Conservation (phyloP, 2,329 filamentous ascomycete genomes). For the Hypomyces rosellus region DNA sequence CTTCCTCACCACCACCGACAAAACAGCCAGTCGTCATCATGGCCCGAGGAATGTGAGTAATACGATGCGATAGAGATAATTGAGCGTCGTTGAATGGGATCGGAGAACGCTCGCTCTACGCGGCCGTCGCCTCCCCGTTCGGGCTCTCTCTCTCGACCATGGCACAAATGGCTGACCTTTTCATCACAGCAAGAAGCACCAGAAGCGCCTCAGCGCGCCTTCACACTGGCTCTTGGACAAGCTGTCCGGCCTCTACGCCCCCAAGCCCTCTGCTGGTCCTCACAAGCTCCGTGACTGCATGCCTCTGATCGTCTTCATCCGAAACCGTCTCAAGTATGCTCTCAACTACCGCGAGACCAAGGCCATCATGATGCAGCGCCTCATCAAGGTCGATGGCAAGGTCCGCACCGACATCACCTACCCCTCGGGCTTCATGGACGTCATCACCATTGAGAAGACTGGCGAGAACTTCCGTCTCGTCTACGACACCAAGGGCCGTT, state of each 20-base stretch:
- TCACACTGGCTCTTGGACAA: conserved; percentile 99
- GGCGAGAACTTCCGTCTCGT: conserved; percentile 99
- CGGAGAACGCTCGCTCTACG: too few species aligned
- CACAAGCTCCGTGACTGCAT: conserved; percentile 99
- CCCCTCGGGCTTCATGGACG: conserved; percentile 98
- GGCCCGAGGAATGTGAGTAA: conserved; percentile 58
- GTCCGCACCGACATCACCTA: conserved; percentile 98
- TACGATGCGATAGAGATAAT: not conserved
- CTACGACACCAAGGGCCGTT: conserved; percentile 99
- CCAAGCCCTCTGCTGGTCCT: conserved; percentile 71
- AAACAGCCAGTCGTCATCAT: conserved; percentile 45
- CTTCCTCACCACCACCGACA: conserved; percentile 33
- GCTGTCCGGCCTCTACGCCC: conserved; percentile 83
- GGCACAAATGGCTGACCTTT: conserved; percentile 25
- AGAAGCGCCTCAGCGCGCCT: conserved; percentile 98
- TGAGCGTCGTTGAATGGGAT: not conserved
- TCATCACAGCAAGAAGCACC: conserved; percentile 83
- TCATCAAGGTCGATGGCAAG: conserved; percentile 99
- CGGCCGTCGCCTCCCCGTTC: not conserved
- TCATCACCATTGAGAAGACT: conserved; percentile 99
- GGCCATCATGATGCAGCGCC: conserved; percentile 98
- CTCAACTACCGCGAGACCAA: conserved; percentile 97
- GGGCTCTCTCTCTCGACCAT: not conserved
- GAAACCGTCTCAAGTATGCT: conserved; percentile 96
- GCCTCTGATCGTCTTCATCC: conserved; percentile 97